phyloP scores from a whole-genome alignment of 2,329 filamentous ascomycete genomes.

The Arachnopeziza araneosa region DNA sequence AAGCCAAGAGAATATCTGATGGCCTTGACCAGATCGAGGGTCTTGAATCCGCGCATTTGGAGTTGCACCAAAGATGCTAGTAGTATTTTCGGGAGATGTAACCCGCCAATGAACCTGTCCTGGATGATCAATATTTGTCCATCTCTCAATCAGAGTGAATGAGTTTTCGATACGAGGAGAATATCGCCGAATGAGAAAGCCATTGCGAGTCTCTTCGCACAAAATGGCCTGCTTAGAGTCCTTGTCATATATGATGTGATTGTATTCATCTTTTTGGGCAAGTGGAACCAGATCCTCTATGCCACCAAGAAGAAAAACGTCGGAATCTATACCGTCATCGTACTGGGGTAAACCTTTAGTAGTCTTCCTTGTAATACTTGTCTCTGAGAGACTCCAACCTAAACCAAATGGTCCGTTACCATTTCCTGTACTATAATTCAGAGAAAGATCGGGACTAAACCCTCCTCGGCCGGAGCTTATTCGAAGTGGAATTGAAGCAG shows the following conservation, averaged over 20 bases:
- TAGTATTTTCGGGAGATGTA: neutral
- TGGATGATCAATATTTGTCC: neutral
- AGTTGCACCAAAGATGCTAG: neutral
- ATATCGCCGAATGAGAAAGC: too few relatives aligned
- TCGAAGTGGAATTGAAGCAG: too few relatives aligned
- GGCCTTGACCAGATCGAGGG: neutral
- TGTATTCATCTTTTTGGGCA: too few relatives aligned
- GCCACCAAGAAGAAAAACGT: neutral
- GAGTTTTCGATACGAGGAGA: too few relatives aligned
- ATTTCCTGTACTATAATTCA: too few relatives aligned
- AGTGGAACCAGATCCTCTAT: neutral
- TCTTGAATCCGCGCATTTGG: neutral
- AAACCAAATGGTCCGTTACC: too few relatives aligned
- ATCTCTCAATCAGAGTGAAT: neutral
- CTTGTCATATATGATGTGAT: too few relatives aligned
- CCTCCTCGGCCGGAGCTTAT: too few relatives aligned
- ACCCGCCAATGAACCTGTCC: neutral
- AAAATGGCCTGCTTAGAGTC: too few relatives aligned
- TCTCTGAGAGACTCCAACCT: too few relatives aligned
- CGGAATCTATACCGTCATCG: neutral
- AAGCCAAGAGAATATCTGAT: conserved; percentile 5
- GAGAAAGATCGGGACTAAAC: too few relatives aligned
- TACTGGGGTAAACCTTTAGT: conserved; percentile 4
- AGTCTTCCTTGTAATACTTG: neutral
- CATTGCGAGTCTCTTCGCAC: too few relatives aligned